Evolutionary conservation across 2,329 filamentous ascomycete genomes (phyloP).

Genomic region (Ilyonectria sp.): DNA sequence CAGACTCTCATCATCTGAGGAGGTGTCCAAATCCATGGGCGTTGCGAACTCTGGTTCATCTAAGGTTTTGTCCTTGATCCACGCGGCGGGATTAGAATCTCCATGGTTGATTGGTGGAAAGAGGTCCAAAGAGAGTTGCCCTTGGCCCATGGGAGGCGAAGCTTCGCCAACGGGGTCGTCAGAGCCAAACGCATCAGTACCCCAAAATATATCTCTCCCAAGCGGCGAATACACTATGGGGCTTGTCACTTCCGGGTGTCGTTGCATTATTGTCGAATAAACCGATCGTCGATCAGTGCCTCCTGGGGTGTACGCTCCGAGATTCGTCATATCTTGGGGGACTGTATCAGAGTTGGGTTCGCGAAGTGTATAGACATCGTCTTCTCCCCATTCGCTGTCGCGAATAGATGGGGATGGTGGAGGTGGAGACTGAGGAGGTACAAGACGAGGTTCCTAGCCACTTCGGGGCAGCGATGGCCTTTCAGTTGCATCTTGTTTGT

Average conservation of each 20-base stretch:
- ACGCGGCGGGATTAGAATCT: neutral
- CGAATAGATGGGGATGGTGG: neutral
- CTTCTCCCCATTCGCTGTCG: neutral
- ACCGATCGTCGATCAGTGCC: neutral
- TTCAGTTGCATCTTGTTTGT: neutral
- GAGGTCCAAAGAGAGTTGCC: neutral
- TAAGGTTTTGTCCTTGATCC: neutral
- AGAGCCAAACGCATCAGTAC: neutral
- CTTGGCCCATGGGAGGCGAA: neutral
- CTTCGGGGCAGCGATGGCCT: neutral
- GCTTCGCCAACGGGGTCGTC: neutral
- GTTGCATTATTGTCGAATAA: neutral
- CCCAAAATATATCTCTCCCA: conserved; percentile 1
- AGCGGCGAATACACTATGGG: neutral
- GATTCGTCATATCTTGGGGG: neutral
- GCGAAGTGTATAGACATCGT: neutral
- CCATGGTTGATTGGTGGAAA: neutral
- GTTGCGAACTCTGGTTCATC: neutral
- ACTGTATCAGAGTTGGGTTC: neutral
- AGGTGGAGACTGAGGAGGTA: neutral
- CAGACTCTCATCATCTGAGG: neutral
- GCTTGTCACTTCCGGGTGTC: neutral
- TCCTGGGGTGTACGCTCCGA: neutral
- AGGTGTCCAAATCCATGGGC: conserved; percentile 14
- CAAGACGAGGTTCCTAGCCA: neutral